These are phyloP conservation scores for Alternaria gaisen DNA, from an alignment of 2,329 filamentous ascomycete genomes.

Conservation along the genomic window DNA sequence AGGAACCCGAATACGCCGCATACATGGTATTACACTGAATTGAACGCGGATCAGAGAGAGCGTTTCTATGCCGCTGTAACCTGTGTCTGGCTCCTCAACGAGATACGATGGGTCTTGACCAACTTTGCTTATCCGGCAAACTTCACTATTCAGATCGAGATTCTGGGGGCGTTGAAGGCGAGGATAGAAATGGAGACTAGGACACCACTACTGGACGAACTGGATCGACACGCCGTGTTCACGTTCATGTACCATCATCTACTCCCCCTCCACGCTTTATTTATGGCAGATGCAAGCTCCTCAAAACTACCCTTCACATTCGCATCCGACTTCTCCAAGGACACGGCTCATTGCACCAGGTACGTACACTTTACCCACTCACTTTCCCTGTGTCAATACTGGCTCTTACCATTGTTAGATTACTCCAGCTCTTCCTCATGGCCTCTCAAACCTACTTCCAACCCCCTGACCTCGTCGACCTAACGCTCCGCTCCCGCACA, in stretches of 20 bases:
- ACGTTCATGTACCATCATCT: conserved; percentile 39
- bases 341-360: conserved; percentile 11
- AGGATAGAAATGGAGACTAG: neutral
- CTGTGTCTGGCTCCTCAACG: conserved; percentile 34
- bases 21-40: conserved; percentile 11
- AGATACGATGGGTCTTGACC: conserved; percentile 36
- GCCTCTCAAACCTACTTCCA: conserved; percentile 35
- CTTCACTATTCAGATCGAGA: conserved; percentile 10
- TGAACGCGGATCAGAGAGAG: conserved; percentile 31
- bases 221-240: conserved; percentile 33
- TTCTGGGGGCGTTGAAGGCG: neutral
- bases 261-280: conserved; percentile 25
- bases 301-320: conserved; percentile 32
- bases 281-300: conserved; percentile 24
- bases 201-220: conserved; percentile 23
- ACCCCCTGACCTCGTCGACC: conserved; percentile 37
- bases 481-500: conserved; percentile 24
- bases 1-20: conserved; percentile 9
- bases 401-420: neutral
- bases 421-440: conserved; percentile 31
- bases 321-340: conserved; percentile 12
- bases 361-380: neutral
- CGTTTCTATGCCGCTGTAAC: conserved; percentile 35
- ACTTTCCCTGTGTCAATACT: neutral
- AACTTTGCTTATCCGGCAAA: conserved; percentile 19